Conservation (phyloP, 345 rosid species). For the Lepidium aucheri region DNA sequence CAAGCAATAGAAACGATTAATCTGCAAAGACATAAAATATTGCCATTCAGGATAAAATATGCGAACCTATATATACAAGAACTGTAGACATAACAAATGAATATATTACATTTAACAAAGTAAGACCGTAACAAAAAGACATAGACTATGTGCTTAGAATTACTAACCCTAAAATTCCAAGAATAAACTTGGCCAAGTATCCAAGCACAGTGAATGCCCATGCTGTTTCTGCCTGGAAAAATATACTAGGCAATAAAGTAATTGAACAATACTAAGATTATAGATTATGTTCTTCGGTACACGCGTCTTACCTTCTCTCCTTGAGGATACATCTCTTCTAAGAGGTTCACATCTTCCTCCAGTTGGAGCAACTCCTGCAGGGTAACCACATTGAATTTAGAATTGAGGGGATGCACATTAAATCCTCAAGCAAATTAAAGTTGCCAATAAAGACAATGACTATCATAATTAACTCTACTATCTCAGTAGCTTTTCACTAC, state of each 20-base stretch:
- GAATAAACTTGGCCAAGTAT: conserved; percentile 78
- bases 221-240: conserved; percentile 87
- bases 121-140: not conserved
- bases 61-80: not conserved
- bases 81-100: not conserved
- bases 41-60: not conserved
- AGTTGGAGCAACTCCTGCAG: conserved; percentile 80
- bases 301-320: conserved; percentile 75
- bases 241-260: not conserved
- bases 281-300: not conserved
- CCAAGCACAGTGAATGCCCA: conserved; percentile 98
- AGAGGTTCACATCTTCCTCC: conserved; percentile 96
- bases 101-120: not conserved
- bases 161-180: conserved; percentile 84
- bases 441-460: not conserved
- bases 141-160: not conserved
- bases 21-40: conserved; percentile 34
- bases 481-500: not conserved
- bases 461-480: not conserved
- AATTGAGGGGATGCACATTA: not conserved
- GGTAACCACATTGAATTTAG: conserved; percentile 4
- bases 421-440: not conserved
- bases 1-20: conserved; percentile 93
- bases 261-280: not conserved
- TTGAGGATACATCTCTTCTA: conserved; percentile 98